Evolutionary conservation across 768 basidiomycete species (phyloP).

Genomic region (Serpula lacrymans): DNA sequence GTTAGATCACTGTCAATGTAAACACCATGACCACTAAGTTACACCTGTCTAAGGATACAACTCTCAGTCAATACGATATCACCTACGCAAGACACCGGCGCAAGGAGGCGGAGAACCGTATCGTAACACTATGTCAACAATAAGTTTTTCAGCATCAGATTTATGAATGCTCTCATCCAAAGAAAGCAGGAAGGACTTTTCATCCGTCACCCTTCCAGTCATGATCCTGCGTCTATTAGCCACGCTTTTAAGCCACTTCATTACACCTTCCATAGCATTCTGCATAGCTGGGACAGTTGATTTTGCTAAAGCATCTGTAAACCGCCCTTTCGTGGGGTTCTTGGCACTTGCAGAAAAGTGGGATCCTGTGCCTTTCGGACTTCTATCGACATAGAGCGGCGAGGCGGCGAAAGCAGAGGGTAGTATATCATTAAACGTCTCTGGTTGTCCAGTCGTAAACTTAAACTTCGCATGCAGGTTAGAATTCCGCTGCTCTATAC

Average conservation of each 20-base stretch:
- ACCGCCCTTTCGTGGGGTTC: conserved; percentile 11
- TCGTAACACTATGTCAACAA: no score
- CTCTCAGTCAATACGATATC: no score
- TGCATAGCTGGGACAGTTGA: conserved; percentile 39
- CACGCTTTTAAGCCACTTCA: conserved; percentile 15
- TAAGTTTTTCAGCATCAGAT: no score
- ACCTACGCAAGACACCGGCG: no score
- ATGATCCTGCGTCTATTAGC: conserved; percentile 1
- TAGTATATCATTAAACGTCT: conserved; percentile 48
- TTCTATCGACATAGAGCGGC: no score
- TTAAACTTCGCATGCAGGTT: conserved; percentile 19
- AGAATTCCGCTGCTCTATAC: conserved; percentile 22
- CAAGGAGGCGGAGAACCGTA: no score
- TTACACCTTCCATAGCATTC: conserved; percentile 29
- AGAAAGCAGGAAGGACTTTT: no score
- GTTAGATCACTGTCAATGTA: no score
- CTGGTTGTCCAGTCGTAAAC: conserved; percentile 18
- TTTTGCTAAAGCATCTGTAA: conserved; percentile 30
- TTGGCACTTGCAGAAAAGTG: conserved; percentile 3
- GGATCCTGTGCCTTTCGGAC: no score
- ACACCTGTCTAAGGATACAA: no score
- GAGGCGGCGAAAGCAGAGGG: conserved; percentile 41
- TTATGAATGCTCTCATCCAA: no score
- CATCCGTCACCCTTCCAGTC: conserved; percentile 12
- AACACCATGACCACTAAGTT: no score